Percentiles rank a stretch among this genome's conserved stretches.
Evolutionary conservation across 768 basidiomycete genomes (phyloP).

Genomic region (Xanthoconium purpureum): DNA sequence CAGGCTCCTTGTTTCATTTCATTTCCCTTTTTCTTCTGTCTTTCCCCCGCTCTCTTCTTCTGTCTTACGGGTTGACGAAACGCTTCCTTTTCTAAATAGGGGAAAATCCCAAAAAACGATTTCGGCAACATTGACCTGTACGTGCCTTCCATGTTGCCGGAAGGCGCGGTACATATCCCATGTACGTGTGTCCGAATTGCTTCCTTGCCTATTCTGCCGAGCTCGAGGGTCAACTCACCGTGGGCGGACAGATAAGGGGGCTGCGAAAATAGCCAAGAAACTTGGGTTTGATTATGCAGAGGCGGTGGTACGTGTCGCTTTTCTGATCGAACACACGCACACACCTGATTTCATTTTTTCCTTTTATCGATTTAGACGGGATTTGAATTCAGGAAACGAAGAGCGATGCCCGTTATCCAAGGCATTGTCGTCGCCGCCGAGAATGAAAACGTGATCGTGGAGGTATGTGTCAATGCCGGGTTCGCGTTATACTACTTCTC

Average conservation of each 20-base stretch:
- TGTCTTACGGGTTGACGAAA: slow-evolving; percentile 4
- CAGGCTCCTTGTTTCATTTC: slow-evolving; percentile 36
- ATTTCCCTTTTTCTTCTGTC: background rate
- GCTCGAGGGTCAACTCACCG: slow-evolving; percentile 10
- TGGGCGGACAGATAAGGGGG: slow-evolving; percentile 64
- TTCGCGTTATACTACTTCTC: slow-evolving; percentile 1
- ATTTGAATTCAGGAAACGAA: slow-evolving; percentile 93
- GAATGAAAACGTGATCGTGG: slow-evolving; percentile 67
- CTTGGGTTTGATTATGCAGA: slow-evolving; percentile 90
- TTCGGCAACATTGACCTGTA: slow-evolving; percentile 98
- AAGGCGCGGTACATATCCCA: slow-evolving; percentile 84
- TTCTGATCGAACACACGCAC: slow-evolving; percentile 2
- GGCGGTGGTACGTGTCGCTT: slow-evolving; percentile 73
- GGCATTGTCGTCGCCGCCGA: slow-evolving; percentile 87
- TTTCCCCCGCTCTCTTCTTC: background rate
- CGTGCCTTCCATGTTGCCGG: slow-evolving; percentile 90
- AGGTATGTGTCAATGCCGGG: slow-evolving; percentile 47
- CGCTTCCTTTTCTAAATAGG: slow-evolving; percentile 46
- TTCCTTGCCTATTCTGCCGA: slow-evolving; percentile 11
- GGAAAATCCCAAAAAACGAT: slow-evolving; percentile 88
- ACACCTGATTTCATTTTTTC: background rate
- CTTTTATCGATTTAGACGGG: slow-evolving; percentile 58
- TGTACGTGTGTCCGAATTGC: slow-evolving; percentile 51
- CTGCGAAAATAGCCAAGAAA: slow-evolving; percentile 83
- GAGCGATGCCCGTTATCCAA: slow-evolving; percentile 78